Conservation (phyloP, 2,329 filamentous ascomycete genomes). For the Tolypocladium amazonense region DNA sequence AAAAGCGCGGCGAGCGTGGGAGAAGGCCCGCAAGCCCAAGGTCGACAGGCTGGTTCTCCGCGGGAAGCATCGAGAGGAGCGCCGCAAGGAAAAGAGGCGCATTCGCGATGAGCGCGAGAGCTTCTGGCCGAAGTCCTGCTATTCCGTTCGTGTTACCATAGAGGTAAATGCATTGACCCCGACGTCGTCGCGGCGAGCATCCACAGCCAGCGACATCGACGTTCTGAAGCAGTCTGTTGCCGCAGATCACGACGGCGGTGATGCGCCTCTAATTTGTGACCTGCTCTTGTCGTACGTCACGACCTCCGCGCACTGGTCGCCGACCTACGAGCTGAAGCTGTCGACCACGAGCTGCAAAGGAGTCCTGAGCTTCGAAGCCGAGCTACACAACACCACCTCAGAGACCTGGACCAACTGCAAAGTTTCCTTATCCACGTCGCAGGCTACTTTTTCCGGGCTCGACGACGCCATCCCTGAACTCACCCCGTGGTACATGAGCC, state of each 20-base stretch:
- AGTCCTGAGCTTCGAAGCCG: conserved; percentile 49
- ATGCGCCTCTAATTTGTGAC: conserved; percentile 21
- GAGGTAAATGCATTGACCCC: conserved; percentile 31
- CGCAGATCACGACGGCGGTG: background rate
- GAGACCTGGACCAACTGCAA: conserved; percentile 54
- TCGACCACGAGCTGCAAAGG: conserved; percentile 42
- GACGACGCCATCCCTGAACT: conserved; percentile 44
- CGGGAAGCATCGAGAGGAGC: conserved; percentile 23
- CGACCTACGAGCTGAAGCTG: conserved; percentile 53
- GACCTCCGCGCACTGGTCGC: conserved; percentile 44
- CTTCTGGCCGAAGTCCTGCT: conserved; percentile 39
- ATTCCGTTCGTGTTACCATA: conserved; percentile 36
- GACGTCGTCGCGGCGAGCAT: conserved; percentile 35
- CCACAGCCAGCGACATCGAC: conserved; percentile 40
- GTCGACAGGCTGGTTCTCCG: conserved; percentile 23
- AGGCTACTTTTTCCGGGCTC: conserved; percentile 45
- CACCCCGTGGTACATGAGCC: conserved; percentile 44
- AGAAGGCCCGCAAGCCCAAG: conserved; percentile 24
- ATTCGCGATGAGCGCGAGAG: conserved; percentile 29
- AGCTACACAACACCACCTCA: conserved; percentile 49
- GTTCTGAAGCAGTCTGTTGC: conserved; percentile 22
- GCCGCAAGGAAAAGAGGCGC: conserved; percentile 29
- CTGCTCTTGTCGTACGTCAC: conserved; percentile 51
- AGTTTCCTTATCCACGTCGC: conserved; percentile 51
- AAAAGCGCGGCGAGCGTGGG: conserved; percentile 17